Conservation (phyloP, 306 rosid species). For the Urtica urens region DNA sequence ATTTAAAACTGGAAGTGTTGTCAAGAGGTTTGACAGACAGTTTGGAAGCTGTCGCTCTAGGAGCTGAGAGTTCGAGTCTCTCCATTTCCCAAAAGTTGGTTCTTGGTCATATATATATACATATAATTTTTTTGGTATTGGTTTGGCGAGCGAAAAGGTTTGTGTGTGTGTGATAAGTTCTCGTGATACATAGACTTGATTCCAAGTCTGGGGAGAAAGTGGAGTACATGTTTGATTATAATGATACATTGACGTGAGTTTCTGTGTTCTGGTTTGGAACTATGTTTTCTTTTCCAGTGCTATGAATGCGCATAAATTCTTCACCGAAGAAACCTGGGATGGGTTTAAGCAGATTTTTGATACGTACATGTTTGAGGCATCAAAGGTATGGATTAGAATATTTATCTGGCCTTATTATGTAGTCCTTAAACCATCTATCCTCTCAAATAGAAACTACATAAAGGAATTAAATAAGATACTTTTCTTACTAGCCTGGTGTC, state of each 20-base stretch:
- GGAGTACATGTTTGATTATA: background rate
- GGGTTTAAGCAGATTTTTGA: constrained; percentile 77
- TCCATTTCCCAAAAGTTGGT: constrained; percentile 85
- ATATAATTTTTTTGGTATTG: background rate
- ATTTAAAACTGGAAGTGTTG: constrained; percentile 98
- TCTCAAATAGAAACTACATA: too few relatives aligned
- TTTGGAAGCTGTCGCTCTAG: constrained; percentile 79
- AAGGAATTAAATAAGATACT: too few relatives aligned
- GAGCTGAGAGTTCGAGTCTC: constrained; percentile 99
- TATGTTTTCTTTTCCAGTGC: constrained; percentile 57
- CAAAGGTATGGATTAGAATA: constrained; percentile 53
- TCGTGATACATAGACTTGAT: too few relatives aligned
- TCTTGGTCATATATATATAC: constrained; percentile 11
- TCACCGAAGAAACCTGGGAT: constrained; percentile 92
- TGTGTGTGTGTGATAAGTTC: background rate
- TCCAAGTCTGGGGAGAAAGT: too few relatives aligned
- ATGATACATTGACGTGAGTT: constrained; percentile 2
- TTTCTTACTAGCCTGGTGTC: too few relatives aligned
- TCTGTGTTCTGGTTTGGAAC: background rate
- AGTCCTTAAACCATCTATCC: too few relatives aligned
- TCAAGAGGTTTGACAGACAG: constrained; percentile 99
- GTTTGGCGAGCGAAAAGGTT: background rate
- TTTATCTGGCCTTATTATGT: constrained; percentile 6
- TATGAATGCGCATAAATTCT: constrained; percentile 93
- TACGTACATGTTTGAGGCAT: constrained; percentile 83